Base-by-base conservation (phyloP, 768 basidiomycete species). In the Mycena pura region DNA sequence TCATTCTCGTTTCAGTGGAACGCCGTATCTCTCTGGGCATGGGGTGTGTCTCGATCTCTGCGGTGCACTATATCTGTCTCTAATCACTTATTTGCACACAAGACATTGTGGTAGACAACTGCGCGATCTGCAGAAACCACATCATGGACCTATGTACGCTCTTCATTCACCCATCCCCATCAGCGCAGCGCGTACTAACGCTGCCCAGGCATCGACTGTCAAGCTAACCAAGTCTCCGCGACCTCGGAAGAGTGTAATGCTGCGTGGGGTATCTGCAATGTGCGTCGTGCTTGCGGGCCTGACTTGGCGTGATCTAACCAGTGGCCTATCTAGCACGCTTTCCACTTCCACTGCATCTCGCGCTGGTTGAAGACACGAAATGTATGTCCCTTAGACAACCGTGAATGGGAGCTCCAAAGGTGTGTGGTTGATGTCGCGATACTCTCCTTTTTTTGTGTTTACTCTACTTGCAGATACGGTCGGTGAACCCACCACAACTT, bases 291-390 rank as follows among this genome's bases (percentile, higher is more conserved):
- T 57, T 34, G 29, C 45, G 54, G 24, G 14, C 22, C 34, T 3
- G 17, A 15, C 46, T 36, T 5, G 40, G 41, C 22, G 27, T 29
- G 39, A 55, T 19, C 49, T 49, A 41, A 34, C 59, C 53, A 21
- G 17, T 61, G 27, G 24, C 15, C 19, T 48, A 22, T 32, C 19
- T 65, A 96, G 95, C 96, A 99, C 73, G 96, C 96, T 5, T 99
- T 99, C 84, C 96, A 99, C 79, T 99, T 99, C 80, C 96, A 99
- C 75, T 99, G 96, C 77, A 99, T 99, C 74, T 96, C 96, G 9
- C 88, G 97, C 43, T 99, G 97, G 97, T 83, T 99, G 63, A 99
- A 99, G 84, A 99, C 97, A 21, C 84, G 95, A 66, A 95, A 96
- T 69, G 95, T 96, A 28, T 96, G 95, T 74, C 95, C 95, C 5